A percentile compares a stretch with the other conserved stretches of the same genome.
These are phyloP conservation scores for Monosporascus sp. DNA, from an alignment of 2,329 filamentous ascomycete species.

Conservation along the genomic window DNA sequence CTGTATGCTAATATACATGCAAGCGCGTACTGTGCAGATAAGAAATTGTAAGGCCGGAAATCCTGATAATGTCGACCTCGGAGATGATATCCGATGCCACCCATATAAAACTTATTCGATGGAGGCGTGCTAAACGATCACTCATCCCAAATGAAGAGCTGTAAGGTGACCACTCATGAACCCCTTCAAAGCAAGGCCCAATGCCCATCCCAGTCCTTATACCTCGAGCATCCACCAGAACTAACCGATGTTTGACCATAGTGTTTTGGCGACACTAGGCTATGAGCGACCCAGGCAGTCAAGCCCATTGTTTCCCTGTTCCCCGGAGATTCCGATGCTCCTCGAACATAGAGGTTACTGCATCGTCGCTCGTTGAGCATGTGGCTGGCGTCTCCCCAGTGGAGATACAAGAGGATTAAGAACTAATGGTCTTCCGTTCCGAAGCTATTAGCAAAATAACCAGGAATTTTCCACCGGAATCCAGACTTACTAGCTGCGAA, in stretches of 20 bases:
- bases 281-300: too few species aligned
- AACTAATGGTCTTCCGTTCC: too few species aligned
- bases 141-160: background rate
- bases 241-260: background rate
- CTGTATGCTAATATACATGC: background rate
- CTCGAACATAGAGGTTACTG: too few species aligned
- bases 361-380: too few species aligned
- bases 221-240: background rate
- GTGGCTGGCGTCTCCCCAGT: too few species aligned
- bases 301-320: too few species aligned
- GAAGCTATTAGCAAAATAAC: too few species aligned
- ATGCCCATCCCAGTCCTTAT: background rate
- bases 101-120: background rate
- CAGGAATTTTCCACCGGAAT: too few species aligned
- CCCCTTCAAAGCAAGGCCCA: background rate
- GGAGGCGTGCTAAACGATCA: background rate
- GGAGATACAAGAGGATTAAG: too few species aligned
- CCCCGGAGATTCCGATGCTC: too few species aligned
- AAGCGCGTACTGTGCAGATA: background rate
- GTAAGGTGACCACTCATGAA: background rate
- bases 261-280: too few species aligned
- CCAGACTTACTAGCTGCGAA: too few species aligned
- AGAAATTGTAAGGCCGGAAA: background rate
- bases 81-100: background rate
- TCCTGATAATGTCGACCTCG: background rate